These are phyloP conservation scores for Artomyces pyxidatus DNA, from an alignment of 768 basidiomycete species.

Conservation along the genomic window DNA sequence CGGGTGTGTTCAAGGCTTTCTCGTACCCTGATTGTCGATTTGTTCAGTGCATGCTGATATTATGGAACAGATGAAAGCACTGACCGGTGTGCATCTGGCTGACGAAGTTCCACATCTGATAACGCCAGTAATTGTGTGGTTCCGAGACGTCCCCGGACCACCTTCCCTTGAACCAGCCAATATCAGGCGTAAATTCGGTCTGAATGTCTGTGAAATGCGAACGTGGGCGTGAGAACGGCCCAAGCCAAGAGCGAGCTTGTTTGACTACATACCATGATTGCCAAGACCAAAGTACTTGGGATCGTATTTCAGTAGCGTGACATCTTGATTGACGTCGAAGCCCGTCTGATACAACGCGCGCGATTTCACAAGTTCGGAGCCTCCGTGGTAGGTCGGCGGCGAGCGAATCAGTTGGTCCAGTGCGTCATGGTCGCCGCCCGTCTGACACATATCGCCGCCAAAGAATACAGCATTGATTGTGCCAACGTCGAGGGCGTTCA, in stretches of 20 bases:
- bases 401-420: too few species aligned
- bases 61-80: not conserved
- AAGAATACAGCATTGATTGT: too few species aligned
- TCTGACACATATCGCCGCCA: too few species aligned
- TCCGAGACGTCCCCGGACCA: not conserved
- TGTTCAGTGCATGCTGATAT: not conserved
- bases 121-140: not conserved
- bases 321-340: not conserved
- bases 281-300: not conserved
- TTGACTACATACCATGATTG: not conserved
- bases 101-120: not conserved
- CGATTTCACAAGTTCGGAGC: too few species aligned
- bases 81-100: not conserved
- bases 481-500: too few species aligned
- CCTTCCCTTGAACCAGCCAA: not conserved
- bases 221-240: not conserved
- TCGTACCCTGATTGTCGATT: not conserved
- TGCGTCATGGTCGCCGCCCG: too few species aligned
- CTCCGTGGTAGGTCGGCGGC: too few species aligned
- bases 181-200: not conserved
- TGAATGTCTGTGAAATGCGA: not conserved
- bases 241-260: not conserved
- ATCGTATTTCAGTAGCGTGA: not conserved
- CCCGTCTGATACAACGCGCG: too few species aligned
- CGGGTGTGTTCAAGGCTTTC: not conserved